Evolutionary conservation across 495 filamentous ascomycete genomes (phyloP).

Genomic region (Penicillium samsonianum): DNA sequence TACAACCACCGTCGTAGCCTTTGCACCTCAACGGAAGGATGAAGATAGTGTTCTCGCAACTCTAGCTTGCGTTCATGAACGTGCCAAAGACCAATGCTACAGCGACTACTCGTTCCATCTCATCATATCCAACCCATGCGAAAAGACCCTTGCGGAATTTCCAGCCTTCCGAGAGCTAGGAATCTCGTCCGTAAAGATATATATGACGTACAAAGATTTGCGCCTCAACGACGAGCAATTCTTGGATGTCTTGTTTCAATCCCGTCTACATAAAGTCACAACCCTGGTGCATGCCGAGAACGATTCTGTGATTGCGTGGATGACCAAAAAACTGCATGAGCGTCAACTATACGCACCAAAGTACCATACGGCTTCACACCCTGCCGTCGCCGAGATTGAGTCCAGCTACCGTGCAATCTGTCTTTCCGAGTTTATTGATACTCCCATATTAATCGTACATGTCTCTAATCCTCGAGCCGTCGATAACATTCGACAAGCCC

Average conservation of each 20-base stretch:
- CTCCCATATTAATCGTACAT: too few species aligned
- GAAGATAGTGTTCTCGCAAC: neutral
- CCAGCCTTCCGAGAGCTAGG: neutral
- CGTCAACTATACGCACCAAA: neutral
- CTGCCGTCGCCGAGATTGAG: neutral
- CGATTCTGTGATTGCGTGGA: neutral
- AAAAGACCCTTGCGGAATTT: neutral
- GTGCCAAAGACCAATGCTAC: neutral
- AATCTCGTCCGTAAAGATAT: neutral
- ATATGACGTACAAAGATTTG: neutral
- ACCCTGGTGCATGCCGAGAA: neutral
- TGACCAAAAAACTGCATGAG: neutral
- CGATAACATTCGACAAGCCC: too few species aligned
- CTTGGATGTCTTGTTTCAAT: neutral
- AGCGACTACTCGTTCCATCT: neutral
- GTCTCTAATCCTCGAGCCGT: too few species aligned
- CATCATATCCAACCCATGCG: neutral
- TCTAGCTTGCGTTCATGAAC: neutral
- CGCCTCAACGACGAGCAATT: neutral
- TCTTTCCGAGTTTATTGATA: too few species aligned
- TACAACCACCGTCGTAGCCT: neutral
- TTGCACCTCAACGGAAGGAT: neutral
- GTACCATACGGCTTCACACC: neutral
- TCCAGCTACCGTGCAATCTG: too few species aligned
- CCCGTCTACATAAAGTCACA: neutral